These are phyloP conservation scores for Phaeodactylum tricornutum DNA, from an alignment of 108 stramenopile species.

Conservation along the genomic window DNA sequence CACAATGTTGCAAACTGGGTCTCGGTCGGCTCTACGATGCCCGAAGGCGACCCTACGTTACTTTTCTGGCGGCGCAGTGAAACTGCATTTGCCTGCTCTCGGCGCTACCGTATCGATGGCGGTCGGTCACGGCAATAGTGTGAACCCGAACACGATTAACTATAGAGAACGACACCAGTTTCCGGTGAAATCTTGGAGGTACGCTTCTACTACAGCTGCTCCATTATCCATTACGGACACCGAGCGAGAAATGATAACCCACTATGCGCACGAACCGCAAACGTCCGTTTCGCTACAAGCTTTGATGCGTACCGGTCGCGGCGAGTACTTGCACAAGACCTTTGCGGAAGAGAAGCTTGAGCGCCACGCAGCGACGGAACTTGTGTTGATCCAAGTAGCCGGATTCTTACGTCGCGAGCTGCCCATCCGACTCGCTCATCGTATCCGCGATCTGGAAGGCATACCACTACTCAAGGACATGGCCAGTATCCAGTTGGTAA, in stretches of 20 bases:
- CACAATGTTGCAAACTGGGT: too few relatives aligned
- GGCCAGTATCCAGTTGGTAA: conserved; percentile 62
- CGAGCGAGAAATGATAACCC: conserved; percentile 13
- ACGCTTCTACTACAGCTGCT: too few relatives aligned
- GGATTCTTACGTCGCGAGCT: conserved; percentile 90
- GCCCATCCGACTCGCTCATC: conserved; percentile 95
- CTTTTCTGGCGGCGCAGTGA: too few relatives aligned
- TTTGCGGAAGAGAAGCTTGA: conserved; percentile 26
- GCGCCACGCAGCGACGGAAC: conserved; percentile 32
- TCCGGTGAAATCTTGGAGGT: too few relatives aligned
- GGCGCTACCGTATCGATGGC: too few relatives aligned
- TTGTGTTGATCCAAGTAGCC: conserved; percentile 72
- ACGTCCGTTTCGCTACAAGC: conserved; percentile 67
- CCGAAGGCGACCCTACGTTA: too few relatives aligned
- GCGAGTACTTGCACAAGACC: conserved; percentile 65
- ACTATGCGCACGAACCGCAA: conserved; percentile 31
- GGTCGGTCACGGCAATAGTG: too few relatives aligned
- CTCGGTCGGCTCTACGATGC: too few relatives aligned
- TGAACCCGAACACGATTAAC: too few relatives aligned
- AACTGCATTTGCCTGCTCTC: too few relatives aligned
- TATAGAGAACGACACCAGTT: too few relatives aligned
- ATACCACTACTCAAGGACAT: conserved; percentile 72
- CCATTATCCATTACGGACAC: too few relatives aligned
- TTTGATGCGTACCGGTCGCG: conserved; percentile 77
- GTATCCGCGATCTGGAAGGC: conserved; percentile 84